These are phyloP conservation scores for Eleusine indica DNA, from an alignment of 176 grass and related monocot genomes.

Conservation along the genomic window DNA sequence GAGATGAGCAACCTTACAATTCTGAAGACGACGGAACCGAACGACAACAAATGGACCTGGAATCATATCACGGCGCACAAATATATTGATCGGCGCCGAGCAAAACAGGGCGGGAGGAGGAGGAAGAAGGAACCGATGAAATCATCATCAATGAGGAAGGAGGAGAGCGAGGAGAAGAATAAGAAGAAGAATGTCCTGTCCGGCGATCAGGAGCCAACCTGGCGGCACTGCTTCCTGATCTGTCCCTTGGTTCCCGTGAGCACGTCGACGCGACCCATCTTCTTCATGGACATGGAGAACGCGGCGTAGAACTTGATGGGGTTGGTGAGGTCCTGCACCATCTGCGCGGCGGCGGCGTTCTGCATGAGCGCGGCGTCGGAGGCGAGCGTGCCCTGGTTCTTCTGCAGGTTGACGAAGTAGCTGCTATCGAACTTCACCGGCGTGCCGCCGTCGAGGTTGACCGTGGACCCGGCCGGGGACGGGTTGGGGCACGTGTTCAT, in stretches of 20 bases:
- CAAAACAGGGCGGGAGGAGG: background rate
- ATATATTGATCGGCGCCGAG: constrained; percentile 44
- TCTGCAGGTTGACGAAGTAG: constrained; percentile 46
- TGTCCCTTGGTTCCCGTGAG: constrained; percentile 43
- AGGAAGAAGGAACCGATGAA: background rate
- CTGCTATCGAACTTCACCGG: constrained; percentile 46
- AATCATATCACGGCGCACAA: constrained; percentile 10
- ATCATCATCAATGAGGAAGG: too few relatives aligned
- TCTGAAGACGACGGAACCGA: background rate
- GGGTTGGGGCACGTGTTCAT: constrained; percentile 46
- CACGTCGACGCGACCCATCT: constrained; percentile 63
- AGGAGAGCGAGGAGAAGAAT: background rate
- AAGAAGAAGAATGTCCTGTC: background rate
- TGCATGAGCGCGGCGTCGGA: constrained; percentile 64
- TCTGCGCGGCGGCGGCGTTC: constrained; percentile 38
- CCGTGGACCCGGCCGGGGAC: background rate
- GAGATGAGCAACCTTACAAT: constrained; percentile 29
- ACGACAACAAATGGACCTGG: background rate
- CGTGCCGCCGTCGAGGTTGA: constrained; percentile 48
- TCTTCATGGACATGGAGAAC: constrained; percentile 58
- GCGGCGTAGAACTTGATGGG: constrained; percentile 56
- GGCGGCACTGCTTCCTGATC: constrained; percentile 60
- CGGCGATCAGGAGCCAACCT: constrained; percentile 40
- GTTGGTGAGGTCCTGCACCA: constrained; percentile 44
- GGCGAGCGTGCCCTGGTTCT: constrained; percentile 43